Conservation (phyloP, 441 rosid species). For the Mallotus japonicus region DNA sequence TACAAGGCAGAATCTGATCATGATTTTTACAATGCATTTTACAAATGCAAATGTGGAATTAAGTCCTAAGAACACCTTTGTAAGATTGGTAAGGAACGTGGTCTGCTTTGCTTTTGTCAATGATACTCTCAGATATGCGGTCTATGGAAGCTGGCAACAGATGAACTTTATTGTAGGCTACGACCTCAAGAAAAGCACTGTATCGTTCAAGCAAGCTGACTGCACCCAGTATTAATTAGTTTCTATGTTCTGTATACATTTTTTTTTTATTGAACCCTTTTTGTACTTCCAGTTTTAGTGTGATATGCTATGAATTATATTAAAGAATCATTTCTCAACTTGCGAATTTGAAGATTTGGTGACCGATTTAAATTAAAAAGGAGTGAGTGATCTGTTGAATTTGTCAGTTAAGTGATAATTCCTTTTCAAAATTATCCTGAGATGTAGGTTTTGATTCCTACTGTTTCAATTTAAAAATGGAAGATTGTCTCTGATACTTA, state of each 20-base stretch:
- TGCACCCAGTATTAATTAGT: not conserved
- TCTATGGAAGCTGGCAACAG: constrained; percentile 19
- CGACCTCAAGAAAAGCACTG: not conserved
- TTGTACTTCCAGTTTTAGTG: too few relatives aligned
- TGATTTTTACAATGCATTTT: constrained; percentile 8
- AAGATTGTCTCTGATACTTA: too few relatives aligned
- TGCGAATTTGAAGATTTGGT: too few relatives aligned
- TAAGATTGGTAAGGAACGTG: not conserved
- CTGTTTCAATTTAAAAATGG: too few relatives aligned
- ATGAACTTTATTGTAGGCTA: constrained; percentile 16
- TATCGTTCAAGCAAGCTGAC: constrained; percentile 9
- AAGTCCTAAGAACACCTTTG: constrained; percentile 8
- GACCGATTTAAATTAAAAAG: too few relatives aligned
- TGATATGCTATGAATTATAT: too few relatives aligned
- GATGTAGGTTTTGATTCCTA: too few relatives aligned
- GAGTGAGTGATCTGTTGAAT: too few relatives aligned
- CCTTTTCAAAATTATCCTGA: too few relatives aligned
- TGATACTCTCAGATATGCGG: not conserved
- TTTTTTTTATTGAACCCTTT: too few relatives aligned
- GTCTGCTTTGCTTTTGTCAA: constrained; percentile 16
- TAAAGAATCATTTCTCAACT: too few relatives aligned
- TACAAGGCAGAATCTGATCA: not conserved
- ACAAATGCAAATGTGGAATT: constrained; percentile 1
- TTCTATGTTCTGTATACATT: not conserved
- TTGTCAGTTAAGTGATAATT: too few relatives aligned